Evolutionary conservation across 2,329 filamentous ascomycete species (phyloP).

Genomic region (Curvularia hawaiiensis): DNA sequence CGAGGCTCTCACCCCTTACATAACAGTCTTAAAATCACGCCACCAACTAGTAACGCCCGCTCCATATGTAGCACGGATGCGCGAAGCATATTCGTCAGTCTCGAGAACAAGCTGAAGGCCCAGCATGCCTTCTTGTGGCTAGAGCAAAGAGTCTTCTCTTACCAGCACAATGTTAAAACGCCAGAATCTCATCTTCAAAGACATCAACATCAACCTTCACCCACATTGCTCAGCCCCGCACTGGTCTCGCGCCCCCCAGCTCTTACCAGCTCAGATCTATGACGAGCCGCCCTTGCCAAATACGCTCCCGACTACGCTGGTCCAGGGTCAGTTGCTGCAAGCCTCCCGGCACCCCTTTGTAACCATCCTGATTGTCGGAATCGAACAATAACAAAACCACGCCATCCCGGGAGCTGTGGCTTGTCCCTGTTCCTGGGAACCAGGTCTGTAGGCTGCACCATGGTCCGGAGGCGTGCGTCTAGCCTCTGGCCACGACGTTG

Average conservation of each 20-base stretch:
- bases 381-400: constrained; percentile 7
- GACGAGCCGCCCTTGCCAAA: background rate
- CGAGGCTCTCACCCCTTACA: constrained; percentile 14
- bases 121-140: background rate
- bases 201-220: background rate
- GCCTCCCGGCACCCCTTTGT: constrained; percentile 11
- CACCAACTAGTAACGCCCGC: background rate
- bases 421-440: constrained; percentile 4
- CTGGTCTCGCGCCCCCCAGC: background rate
- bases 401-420: background rate
- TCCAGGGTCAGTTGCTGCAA: constrained; percentile 2
- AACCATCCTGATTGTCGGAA: constrained; percentile 5
- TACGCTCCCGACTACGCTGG: background rate
- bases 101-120: background rate
- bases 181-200: background rate
- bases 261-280: background rate
- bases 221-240: background rate
- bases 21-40: constrained; percentile 2
- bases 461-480: background rate
- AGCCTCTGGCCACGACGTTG: background rate
- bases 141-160: background rate
- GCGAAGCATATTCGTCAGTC: background rate
- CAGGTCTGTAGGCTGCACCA: background rate
- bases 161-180: background rate
- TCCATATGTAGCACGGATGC: background rate